Conservation (phyloP, 2,329 filamentous ascomycete species). For the Cladosporium sp. region DNA sequence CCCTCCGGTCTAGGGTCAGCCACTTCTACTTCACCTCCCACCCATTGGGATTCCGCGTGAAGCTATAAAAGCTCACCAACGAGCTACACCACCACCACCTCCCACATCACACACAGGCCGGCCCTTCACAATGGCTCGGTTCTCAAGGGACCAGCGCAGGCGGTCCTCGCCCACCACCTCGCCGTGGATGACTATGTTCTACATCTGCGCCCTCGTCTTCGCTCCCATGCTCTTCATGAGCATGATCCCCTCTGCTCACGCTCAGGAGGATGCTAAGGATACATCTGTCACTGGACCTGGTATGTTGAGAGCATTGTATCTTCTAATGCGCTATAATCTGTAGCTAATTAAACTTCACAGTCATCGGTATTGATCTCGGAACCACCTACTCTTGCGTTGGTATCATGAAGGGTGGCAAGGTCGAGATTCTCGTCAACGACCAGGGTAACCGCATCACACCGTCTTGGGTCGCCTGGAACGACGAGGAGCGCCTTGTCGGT, state of each 20-base stretch:
- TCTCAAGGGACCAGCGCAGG: conserved; percentile 37
- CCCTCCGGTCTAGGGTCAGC: conserved; percentile 17
- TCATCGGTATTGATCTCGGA: conserved; percentile 94
- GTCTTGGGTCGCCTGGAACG: conserved; percentile 65
- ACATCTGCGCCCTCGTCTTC: conserved; percentile 85
- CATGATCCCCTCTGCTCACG: conserved; percentile 59
- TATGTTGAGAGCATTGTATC: conserved; percentile 38
- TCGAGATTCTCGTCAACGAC: conserved; percentile 94
- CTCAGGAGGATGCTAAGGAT: conserved; percentile 65
- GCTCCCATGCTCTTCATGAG: conserved; percentile 82
- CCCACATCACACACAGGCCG: conserved; percentile 25
- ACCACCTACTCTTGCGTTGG: conserved; percentile 86
- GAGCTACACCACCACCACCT: conserved; percentile 5
- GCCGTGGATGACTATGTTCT: conserved; percentile 80
- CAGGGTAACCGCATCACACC: conserved; percentile 96
- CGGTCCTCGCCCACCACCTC: conserved; percentile 30
- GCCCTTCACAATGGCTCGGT: conserved; percentile 39
- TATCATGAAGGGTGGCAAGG: conserved; percentile 94
- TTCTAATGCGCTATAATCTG: not conserved
- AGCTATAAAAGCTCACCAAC: conserved; percentile 9
- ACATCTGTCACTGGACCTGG: conserved; percentile 68
- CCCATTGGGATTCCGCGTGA: conserved; percentile 15
- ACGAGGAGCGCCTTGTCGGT: conserved; percentile 94
- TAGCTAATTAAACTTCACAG: conserved; percentile 43
- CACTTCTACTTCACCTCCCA: not conserved